Evolutionary conservation across 768 basidiomycete genomes (phyloP).

Genomic region (Strobilomyces confusus): DNA sequence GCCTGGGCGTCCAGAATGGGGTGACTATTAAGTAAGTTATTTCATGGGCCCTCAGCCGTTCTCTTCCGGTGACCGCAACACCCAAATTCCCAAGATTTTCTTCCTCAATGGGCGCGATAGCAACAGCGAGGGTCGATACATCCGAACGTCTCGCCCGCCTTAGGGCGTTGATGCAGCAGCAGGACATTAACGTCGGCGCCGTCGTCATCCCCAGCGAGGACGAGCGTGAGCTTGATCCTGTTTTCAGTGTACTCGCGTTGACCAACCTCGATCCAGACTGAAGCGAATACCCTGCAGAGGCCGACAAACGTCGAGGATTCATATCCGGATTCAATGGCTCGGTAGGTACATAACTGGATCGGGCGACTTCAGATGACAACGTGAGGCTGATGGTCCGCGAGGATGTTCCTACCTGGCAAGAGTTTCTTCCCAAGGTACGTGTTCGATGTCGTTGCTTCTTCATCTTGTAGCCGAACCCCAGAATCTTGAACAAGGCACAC

Average conservation of each 20-base stretch:
- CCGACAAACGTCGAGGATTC: conserved; percentile 80
- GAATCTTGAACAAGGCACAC: conserved; percentile 57
- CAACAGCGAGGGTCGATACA: conserved; percentile 52
- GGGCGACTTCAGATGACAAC: conserved; percentile 3
- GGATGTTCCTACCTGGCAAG: conserved; percentile 91
- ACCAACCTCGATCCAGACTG: conserved; percentile 49
- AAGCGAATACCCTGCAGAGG: conserved; percentile 84
- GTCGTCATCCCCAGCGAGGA: conserved; percentile 90
- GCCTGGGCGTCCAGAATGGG: no score
- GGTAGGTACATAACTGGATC: conserved; percentile 53
- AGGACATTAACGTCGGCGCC: conserved; percentile 55
- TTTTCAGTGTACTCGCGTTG: background rate
- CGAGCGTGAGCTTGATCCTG: conserved; percentile 58
- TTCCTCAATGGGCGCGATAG: conserved; percentile 35
- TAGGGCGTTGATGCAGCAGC: conserved; percentile 64
- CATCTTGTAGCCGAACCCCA: conserved; percentile 22
- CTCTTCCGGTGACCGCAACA: conserved; percentile 15
- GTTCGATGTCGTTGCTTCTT: background rate
- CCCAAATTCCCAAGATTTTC: conserved; percentile 3
- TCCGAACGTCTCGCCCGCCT: conserved; percentile 58
- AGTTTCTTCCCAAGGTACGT: conserved; percentile 69
- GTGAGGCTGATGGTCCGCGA: conserved; percentile 27
- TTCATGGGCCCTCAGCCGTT: conserved; percentile 17
- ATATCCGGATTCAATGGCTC: conserved; percentile 95
- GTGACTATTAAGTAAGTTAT: no score